These are phyloP conservation scores for Fraxinus americana DNA, from an alignment of 257 asterid species.

Conservation along the genomic window DNA sequence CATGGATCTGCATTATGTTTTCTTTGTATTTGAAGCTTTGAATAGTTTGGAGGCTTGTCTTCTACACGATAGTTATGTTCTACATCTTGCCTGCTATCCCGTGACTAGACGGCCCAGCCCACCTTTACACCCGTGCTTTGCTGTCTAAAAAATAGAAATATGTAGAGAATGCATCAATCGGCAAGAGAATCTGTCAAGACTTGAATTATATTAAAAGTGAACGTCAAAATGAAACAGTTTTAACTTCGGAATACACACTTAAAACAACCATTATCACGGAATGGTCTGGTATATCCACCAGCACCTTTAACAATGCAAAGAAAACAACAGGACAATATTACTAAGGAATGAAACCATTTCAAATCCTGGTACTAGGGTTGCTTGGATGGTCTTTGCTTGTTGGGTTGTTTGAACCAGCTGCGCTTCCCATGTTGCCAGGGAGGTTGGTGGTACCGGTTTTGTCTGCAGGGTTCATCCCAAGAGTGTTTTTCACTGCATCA, in stretches of 20 bases:
- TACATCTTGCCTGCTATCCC: too few species aligned
- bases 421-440: neutral
- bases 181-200: neutral
- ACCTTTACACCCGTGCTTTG: too few species aligned
- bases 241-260: neutral
- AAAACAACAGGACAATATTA: neutral
- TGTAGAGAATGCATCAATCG: neutral
- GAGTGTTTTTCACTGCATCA: conserved; percentile 57
- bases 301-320: neutral
- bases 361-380: conserved; percentile 10
- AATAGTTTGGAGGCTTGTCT: neutral
- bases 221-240: neutral
- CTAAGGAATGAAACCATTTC: neutral
- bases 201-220: neutral
- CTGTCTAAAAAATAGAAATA: too few species aligned
- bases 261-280: neutral
- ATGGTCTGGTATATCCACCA: neutral
- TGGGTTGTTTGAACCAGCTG: neutral
- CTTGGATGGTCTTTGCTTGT: conserved; percentile 1
- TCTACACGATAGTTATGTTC: too few species aligned
- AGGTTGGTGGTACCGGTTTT: neutral
- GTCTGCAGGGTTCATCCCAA: conserved; percentile 39
- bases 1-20: neutral
- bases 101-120: too few species aligned
- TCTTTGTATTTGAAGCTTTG: neutral